Evolutionary conservation across 495 filamentous ascomycete species (phyloP).

Genomic region (Annulohypoxylon bovei): DNA sequence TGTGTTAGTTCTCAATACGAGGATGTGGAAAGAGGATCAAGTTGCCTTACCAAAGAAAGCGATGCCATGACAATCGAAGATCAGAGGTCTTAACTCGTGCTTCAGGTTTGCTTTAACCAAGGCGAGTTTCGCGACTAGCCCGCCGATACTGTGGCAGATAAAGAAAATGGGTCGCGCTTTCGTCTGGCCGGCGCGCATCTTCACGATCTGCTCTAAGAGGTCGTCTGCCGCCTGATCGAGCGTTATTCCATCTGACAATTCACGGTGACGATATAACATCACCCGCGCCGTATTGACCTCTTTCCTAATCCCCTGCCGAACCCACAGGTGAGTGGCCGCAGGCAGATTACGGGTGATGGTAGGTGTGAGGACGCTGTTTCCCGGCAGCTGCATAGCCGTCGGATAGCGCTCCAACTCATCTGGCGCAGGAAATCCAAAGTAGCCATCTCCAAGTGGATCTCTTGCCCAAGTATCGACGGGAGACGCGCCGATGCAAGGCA

Average conservation of each 20-base stretch:
- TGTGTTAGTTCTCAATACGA: not conserved
- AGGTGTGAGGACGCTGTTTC: conserved; percentile 43
- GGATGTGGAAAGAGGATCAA: not conserved
- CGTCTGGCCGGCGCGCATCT: conserved; percentile 49
- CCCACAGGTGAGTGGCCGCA: conserved; percentile 50
- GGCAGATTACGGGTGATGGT: conserved; percentile 45
- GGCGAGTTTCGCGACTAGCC: conserved; percentile 67
- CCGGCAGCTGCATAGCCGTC: conserved; percentile 44
- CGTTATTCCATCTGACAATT: conserved; percentile 56
- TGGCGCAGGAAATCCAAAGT: conserved; percentile 43
- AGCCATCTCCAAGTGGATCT: conserved; percentile 48
- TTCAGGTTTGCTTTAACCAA: conserved; percentile 60
- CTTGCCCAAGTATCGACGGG: conserved; percentile 56
- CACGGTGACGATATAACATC: conserved; percentile 65
- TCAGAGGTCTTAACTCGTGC: conserved; percentile 53
- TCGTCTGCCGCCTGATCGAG: conserved; percentile 61
- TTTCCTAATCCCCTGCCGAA: conserved; percentile 53
- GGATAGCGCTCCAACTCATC: conserved; percentile 39
- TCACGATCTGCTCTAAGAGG: conserved; percentile 58
- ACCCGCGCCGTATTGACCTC: conserved; percentile 59
- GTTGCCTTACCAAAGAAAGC: conserved; percentile 64
- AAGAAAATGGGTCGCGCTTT: conserved; percentile 67
- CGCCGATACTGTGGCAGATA: conserved; percentile 73
- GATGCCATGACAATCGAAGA: conserved; percentile 68
- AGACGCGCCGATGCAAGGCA: conserved; percentile 58